These are phyloP conservation scores for Rhodotorula paludigena DNA, from an alignment of 768 basidiomycete species.

Conservation along the genomic window DNA sequence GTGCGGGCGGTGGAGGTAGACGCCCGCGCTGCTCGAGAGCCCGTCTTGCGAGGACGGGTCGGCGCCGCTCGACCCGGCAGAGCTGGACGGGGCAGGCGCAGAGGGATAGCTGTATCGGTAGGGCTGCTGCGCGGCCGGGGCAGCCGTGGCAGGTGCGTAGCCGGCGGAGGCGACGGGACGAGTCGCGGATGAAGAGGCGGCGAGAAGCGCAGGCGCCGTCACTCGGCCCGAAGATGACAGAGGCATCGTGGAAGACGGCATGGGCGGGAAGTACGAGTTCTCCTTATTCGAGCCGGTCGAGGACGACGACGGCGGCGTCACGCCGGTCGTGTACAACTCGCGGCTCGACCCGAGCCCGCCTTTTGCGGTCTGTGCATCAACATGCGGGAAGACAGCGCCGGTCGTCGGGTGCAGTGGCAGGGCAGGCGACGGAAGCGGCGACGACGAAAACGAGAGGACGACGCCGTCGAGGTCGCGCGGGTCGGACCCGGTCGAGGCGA, in stretches of 20 bases:
- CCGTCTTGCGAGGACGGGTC: too few species aligned
- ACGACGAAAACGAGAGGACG: slow-evolving; percentile 30
- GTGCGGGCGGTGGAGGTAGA: slow-evolving; percentile 26
- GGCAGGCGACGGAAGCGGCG: slow-evolving; percentile 9
- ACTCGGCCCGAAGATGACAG: background rate
- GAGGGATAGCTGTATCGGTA: slow-evolving; percentile 24
- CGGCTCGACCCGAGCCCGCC: background rate
- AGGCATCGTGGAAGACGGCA: background rate
- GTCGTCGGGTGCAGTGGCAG: slow-evolving; percentile 2
- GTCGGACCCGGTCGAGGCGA: slow-evolving; percentile 19
- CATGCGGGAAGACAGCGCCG: too few species aligned
- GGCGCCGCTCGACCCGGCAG: background rate
- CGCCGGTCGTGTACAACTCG: background rate
- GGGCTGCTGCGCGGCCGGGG: background rate
- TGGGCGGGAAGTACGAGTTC: background rate
- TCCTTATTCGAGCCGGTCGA: slow-evolving; percentile 6
- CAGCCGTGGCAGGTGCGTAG: background rate
- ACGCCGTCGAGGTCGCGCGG: slow-evolving; percentile 31
- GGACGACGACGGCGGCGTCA: background rate
- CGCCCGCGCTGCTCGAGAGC: background rate
- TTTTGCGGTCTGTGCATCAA: background rate
- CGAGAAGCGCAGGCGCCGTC: background rate
- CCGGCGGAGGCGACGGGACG: background rate
- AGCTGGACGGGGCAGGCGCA: background rate
- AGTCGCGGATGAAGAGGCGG: background rate